phyloP scores from a whole-genome alignment of 768 basidiomycete species.

The Hygrocybe coccinea region DNA sequence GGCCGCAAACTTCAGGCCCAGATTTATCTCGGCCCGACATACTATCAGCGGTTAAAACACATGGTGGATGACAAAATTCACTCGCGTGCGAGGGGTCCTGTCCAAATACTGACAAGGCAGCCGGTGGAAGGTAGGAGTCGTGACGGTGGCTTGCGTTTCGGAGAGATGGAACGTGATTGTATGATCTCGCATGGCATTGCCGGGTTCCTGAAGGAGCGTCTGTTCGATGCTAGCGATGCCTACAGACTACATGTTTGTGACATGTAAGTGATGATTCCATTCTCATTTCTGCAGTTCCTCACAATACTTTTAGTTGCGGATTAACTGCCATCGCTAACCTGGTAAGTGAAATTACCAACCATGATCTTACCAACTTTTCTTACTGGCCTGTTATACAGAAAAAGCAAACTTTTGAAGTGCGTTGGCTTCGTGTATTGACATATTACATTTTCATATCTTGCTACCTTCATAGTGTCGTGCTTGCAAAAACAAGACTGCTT shows the following conservation, averaged over 20 bases:
- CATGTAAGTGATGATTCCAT: conserved; percentile 55
- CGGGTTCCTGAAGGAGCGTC: conserved; percentile 93
- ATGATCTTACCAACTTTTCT: conserved; percentile 7
- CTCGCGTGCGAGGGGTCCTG: conserved; percentile 92
- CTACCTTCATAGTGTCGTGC: conserved; percentile 63
- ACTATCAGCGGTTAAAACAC: conserved; percentile 98
- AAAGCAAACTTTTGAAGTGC: conserved; percentile 93
- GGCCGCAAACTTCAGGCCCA: conserved; percentile 98
- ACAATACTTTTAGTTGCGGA: conserved; percentile 61
- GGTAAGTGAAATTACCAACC: conserved; percentile 39
- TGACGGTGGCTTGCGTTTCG: conserved; percentile 98
- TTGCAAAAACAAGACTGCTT: conserved; percentile 95
- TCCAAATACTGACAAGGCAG: conserved; percentile 95
- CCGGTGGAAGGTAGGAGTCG: conserved; percentile 98
- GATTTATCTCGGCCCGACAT: conserved; percentile 96
- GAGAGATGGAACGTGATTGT: conserved; percentile 99
- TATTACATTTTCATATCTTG: conserved; percentile 1
- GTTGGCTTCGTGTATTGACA: conserved; percentile 6
- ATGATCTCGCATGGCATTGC: conserved; percentile 99
- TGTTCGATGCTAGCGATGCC: conserved; percentile 90
- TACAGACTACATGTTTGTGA: conserved; percentile 96
- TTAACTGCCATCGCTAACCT: conserved; percentile 96
- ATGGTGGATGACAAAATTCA: conserved; percentile 99
- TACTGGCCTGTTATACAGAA: conserved; percentile 45
- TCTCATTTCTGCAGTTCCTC: background rate